Evolutionary conservation across 2,329 filamentous ascomycete species (phyloP), one percentile per base, ranked within the genome.

Genomic region (Eurotiales sp.): DNA sequence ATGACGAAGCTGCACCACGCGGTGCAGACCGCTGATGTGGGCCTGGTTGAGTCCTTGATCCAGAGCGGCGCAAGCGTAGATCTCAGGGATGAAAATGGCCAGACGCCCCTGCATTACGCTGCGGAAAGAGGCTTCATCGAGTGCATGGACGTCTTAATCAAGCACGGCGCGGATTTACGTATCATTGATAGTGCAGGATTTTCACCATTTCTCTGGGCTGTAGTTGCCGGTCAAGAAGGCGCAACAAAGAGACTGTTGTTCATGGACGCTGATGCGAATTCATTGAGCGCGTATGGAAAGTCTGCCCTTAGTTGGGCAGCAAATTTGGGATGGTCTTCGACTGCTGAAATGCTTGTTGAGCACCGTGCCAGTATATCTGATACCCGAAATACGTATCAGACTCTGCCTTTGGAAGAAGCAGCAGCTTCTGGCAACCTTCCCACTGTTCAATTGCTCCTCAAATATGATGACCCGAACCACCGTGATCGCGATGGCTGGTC

Each of bases 201-300:
- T 7, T 36, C 32, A 3, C 32, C 32, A 8, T 36, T 5, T 3
- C 32, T 36, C n/a, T 36, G 32, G 32, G 32, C 32, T 36, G 32
- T 36, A 2, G 8, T 36, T 36, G 32, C 32, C 8, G 40, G 40
- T n/a, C 19, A 42, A 25, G 19, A 3, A 4, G 8, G 12, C 19
- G 40, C 25, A 3, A 29, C 25, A 8, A 3, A 2, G 8, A 2
- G 2, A 21, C 25, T 45, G 12, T 14, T 45, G 23, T 19, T 6
- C 17, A 6, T 12, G 3, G 42, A 11, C 6, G 42, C 10, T 30
- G 57, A 37, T 56, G 43, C 55, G 52, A 25, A 59, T 47, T 25
- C 50, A 34, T 10, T 56, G 55, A 43, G 49, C 57, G 32, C 25
- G n/a, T 11, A 27, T 34, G 29, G 25, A 17, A 45, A 34, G 11